Conservation (phyloP, 2,329 filamentous ascomycete genomes). For the Aspergillus calidoustus region DNA sequence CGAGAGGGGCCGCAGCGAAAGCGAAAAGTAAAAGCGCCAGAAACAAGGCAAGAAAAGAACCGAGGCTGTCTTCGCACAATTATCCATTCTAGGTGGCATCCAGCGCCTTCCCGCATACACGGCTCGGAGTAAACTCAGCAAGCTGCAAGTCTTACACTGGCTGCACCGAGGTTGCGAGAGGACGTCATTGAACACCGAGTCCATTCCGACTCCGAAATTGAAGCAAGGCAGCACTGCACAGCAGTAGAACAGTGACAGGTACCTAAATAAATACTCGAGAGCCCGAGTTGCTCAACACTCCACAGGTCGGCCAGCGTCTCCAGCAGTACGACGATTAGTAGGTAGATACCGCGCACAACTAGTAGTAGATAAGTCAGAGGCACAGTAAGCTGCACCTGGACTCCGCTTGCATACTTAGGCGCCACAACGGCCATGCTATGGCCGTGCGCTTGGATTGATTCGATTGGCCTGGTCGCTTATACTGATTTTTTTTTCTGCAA, state of each 20-base stretch:
- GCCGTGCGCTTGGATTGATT: not conserved
- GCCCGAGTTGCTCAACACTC: too few species aligned
- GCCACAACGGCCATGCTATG: not conserved
- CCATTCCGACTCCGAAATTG: too few species aligned
- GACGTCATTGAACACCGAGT: too few species aligned
- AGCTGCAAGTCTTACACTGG: not conserved
- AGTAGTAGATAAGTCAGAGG: too few species aligned
- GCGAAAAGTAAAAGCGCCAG: not conserved
- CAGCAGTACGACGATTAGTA: too few species aligned
- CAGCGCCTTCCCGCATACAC: not conserved
- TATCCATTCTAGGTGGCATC: not conserved
- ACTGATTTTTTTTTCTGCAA: not conserved
- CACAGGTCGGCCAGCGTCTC: too few species aligned
- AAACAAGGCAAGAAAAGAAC: not conserved
- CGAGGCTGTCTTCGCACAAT: not conserved
- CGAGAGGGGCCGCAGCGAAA: not conserved
- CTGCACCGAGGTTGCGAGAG: not conserved
- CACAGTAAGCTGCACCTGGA: not conserved
- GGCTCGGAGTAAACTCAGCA: not conserved
- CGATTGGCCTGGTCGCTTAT: not conserved
- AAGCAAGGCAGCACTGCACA: too few species aligned
- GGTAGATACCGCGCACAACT: too few species aligned
- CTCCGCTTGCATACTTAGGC: not conserved
- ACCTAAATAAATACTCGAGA: too few species aligned
- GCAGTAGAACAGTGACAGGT: too few species aligned